Base-by-base conservation (phyloP, 257 asterid species). In the Ilex asprella region DNA sequence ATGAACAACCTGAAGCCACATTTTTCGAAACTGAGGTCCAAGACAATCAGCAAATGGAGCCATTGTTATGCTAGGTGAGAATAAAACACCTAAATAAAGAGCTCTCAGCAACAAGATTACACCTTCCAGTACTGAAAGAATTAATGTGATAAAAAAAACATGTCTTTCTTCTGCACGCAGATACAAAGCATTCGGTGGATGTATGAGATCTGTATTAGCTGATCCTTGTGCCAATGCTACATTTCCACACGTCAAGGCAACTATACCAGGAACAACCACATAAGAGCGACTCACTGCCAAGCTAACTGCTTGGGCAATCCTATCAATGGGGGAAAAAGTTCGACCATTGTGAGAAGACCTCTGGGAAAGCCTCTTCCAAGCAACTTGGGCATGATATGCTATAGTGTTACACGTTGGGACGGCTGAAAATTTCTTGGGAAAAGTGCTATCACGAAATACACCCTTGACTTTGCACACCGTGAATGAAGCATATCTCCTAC, bases 261-360 rank as follows among this genome's bases (percentile, higher is more conserved):
- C 5, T 16, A 53, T 53, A 21, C 30, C 57, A 53, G 57, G 57
- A 53, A 53, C 30, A 3, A 53, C 30, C 11, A 53, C 57, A 21
- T 14, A 53, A 53, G 57, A 53, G 30, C 30, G 57, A 3, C 57
- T 53, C 57, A 53, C 14, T 15, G 57, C 57, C 30, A 53, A 53
- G 57, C 57, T 53, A 53, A 53, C 57, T 53, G 57, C 57, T 53
- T 53, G 57, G 30, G 57, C 57, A 2, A n/a, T 10, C 57, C 57
- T 53, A 16, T 10, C 15, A 2, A 53, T 53, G 30, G 57, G 57
- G 27, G 57, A 21, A 14, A 53, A n/a, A 53, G 27, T 53, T 16
- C 27, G 30, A 10, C 30, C 3, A 53, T 53, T 53, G 57, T 21
- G 30, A 15, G 57, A 53, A 14, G 11, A 6, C 57, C 57, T 16